Conservation (phyloP, 2,329 filamentous ascomycete genomes). For the Diaporthe sp. region DNA sequence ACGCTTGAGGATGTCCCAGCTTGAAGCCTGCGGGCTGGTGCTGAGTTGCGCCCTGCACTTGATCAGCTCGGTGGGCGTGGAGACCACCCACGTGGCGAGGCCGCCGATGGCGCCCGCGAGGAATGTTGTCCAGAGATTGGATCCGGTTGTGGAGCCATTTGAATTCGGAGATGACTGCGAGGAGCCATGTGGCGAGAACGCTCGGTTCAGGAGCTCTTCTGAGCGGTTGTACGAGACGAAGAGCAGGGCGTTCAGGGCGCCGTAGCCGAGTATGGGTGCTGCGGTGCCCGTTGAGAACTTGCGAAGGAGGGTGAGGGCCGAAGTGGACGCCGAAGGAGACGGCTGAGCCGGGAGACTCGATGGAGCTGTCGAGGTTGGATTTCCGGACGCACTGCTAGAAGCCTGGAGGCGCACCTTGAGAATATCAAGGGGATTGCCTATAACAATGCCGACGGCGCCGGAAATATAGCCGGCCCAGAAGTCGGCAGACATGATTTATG, state of each 20-base stretch:
- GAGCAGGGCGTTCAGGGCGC: conserved; percentile 89
- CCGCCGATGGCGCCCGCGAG: conserved; percentile 85
- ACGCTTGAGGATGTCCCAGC: conserved; percentile 74
- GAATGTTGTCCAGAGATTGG: conserved; percentile 78
- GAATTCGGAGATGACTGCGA: conserved; percentile 40
- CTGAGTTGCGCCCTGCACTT: conserved; percentile 90
- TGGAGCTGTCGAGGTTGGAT: conserved; percentile 45
- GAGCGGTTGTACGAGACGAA: conserved; percentile 93
- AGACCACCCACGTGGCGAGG: conserved; percentile 87
- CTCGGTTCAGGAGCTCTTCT: conserved; percentile 70
- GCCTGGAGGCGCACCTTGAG: conserved; percentile 88
- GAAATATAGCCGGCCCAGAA: conserved; percentile 96
- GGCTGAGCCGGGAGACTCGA: conserved; percentile 31
- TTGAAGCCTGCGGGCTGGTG: conserved; percentile 59
- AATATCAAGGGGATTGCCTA: conserved; percentile 82
- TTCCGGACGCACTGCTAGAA: conserved; percentile 49
- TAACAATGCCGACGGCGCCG: conserved; percentile 86
- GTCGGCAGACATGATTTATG: conserved; percentile 79
- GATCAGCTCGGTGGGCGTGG: conserved; percentile 89
- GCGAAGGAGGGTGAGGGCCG: conserved; percentile 46
- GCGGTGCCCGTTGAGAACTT: conserved; percentile 75
- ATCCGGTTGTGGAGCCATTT: conserved; percentile 54
- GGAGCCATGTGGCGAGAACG: conserved; percentile 47
- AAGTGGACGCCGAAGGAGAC: conserved; percentile 40
- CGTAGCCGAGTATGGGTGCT: conserved; percentile 90